Percentiles rank a stretch among this genome's conserved stretches.
Evolutionary conservation across 148 eudicot species (phyloP).

Genomic region (Chenopodium formosanum): DNA sequence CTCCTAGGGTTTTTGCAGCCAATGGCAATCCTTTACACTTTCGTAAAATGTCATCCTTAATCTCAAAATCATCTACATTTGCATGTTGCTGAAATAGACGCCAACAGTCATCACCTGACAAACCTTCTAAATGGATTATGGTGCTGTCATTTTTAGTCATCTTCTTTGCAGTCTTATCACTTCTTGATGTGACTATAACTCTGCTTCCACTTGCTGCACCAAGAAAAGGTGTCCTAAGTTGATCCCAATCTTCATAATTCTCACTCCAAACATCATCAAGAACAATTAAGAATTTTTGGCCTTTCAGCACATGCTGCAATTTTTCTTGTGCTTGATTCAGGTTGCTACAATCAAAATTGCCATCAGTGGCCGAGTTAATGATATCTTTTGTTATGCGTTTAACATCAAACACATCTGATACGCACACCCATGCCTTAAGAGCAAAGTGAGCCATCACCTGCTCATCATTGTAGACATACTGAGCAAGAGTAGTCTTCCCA

Average conservation of each 20-base stretch:
- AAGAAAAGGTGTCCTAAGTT: background rate
- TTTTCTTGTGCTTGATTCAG: slow-evolving; percentile 5
- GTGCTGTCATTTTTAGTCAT: background rate
- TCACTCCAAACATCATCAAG: slow-evolving; percentile 24
- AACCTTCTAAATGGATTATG: background rate
- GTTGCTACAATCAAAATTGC: background rate
- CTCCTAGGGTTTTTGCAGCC: slow-evolving; percentile 18
- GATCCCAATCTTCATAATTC: background rate
- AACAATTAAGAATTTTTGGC: slow-evolving; percentile 7
- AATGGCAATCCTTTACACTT: slow-evolving; percentile 9
- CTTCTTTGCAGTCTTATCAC: background rate
- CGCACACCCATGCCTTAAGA: slow-evolving; percentile 11
- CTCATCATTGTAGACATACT: background rate
- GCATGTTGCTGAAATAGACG: slow-evolving; percentile 9
- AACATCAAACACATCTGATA: slow-evolving; percentile 5
- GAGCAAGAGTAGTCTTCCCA: slow-evolving; percentile 16
- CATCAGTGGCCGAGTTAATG: background rate
- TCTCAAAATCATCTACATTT: background rate
- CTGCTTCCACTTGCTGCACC: background rate
- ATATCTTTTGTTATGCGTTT: slow-evolving; percentile 10
- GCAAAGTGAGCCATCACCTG: background rate
- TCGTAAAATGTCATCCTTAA: background rate
- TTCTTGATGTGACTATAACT: slow-evolving; percentile 1
- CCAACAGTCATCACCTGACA: slow-evolving; percentile 10
- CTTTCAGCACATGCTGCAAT: background rate